phyloP scores from a whole-genome alignment of 495 filamentous ascomycete genomes.

The Durotheca rogersii region DNA sequence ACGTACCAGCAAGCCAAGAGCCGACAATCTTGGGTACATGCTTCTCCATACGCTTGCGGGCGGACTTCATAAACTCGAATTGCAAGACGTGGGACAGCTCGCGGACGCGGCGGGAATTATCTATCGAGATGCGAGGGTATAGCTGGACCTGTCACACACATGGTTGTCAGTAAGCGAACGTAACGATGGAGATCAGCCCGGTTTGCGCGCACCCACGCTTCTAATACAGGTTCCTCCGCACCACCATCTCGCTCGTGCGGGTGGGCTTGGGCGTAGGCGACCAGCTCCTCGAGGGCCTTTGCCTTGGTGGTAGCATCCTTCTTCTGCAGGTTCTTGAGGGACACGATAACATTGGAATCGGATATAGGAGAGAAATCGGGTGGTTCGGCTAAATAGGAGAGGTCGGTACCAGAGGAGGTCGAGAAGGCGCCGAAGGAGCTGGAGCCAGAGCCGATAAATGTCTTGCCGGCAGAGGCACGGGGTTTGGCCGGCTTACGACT shows the following conservation, averaged over 20 bases:
- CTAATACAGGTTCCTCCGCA: conserved; percentile 72
- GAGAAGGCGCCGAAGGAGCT: conserved; percentile 51
- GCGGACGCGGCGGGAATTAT: conserved; percentile 81
- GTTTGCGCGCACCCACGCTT: conserved; percentile 75
- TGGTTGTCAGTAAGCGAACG: conserved; percentile 28
- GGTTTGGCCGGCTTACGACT: conserved; percentile 35
- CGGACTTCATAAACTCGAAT: conserved; percentile 66
- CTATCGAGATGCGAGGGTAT: conserved; percentile 85
- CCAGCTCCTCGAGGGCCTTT: conserved; percentile 89
- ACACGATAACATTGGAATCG: conserved; percentile 77
- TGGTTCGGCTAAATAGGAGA: conserved; percentile 86
- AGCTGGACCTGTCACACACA: conserved; percentile 65
- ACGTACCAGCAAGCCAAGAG: conserved; percentile 83
- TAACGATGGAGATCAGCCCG: conserved; percentile 19
- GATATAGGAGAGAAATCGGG: conserved; percentile 77
- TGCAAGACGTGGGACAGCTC: conserved; percentile 77
- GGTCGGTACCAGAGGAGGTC: conserved; percentile 40
- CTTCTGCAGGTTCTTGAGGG: conserved; percentile 89
- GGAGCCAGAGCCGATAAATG: conserved; percentile 29
- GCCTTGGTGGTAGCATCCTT: conserved; percentile 89
- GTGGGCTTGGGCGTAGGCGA: conserved; percentile 56
- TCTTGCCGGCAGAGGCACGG: conserved; percentile 32
- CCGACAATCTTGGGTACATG: conserved; percentile 74
- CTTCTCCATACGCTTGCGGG: conserved; percentile 77
- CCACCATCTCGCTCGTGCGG: conserved; percentile 51